phyloP scores from a whole-genome alignment of 2,329 filamentous ascomycete species.

The Alternaria triticina region DNA sequence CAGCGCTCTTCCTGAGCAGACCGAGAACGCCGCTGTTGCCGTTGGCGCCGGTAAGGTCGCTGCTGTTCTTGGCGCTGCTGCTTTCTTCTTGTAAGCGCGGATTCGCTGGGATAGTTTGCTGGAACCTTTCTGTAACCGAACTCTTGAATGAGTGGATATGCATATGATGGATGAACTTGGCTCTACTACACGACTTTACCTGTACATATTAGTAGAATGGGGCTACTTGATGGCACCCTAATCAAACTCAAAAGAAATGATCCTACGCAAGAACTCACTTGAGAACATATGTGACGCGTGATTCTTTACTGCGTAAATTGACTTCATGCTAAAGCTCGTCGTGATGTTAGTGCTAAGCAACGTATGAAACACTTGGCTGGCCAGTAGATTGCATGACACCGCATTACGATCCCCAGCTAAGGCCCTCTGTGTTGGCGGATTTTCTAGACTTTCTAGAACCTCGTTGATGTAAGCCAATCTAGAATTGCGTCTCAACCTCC shows the following conservation, averaged over 20 bases:
- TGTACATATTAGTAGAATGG: background rate
- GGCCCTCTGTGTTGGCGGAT: background rate
- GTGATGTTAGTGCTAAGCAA: background rate
- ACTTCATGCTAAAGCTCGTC: background rate
- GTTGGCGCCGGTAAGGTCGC: background rate
- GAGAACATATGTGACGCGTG: too few species aligned
- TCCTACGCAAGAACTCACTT: background rate
- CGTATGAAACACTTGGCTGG: background rate
- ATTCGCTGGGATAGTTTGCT: background rate
- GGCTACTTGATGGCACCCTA: background rate
- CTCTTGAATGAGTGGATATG: background rate
- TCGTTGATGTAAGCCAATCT: background rate
- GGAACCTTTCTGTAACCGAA: background rate
- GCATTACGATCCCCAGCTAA: background rate
- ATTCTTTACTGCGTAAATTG: background rate
- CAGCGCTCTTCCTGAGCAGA: constrained; percentile 10
- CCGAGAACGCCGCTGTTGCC: constrained; percentile 5
- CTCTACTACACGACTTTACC: background rate
- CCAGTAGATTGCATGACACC: background rate
- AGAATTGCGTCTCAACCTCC: background rate
- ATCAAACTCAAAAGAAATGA: background rate
- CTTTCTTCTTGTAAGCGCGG: constrained; percentile 6
- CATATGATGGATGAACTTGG: background rate
- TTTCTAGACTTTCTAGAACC: background rate
- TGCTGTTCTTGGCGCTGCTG: constrained; percentile 8